phyloP scores from a whole-genome alignment of 371 early-diverging fungal genomes.

The Conidiobolus incongruus region DNA sequence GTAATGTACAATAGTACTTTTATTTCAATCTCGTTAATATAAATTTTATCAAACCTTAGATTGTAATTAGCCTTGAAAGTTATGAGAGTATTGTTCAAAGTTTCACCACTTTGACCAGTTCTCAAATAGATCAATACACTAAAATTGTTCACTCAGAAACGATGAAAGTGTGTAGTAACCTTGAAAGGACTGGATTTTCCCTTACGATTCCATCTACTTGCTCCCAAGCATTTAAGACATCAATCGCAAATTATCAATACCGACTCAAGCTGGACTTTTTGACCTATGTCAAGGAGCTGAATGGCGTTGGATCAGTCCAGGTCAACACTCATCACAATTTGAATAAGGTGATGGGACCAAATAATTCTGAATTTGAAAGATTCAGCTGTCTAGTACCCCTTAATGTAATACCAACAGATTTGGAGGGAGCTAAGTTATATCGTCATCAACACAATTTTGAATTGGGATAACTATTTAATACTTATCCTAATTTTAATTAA shows the following conservation, averaged over 20 bases:
- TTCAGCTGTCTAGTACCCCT: too few species aligned
- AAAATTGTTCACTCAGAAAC: background rate
- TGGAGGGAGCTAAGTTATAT: too few species aligned
- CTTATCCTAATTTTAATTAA: too few species aligned
- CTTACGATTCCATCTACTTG: background rate
- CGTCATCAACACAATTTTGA: too few species aligned
- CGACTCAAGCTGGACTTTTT: constrained; percentile 1
- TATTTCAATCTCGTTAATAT: background rate
- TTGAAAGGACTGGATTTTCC: background rate
- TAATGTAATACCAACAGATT: too few species aligned
- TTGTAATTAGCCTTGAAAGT: background rate
- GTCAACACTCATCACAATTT: too few species aligned
- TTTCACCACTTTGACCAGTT: background rate
- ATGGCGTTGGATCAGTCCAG: too few species aligned
- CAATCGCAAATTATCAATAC: background rate
- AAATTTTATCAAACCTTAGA: background rate
- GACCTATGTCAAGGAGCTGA: too few species aligned
- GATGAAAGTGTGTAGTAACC: background rate
- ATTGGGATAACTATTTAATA: too few species aligned
- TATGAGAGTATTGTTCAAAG: background rate
- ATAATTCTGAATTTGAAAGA: too few species aligned
- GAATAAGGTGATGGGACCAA: too few species aligned
- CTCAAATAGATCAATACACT: background rate
- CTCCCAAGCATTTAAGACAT: background rate
- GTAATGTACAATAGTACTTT: background rate